Base-by-base conservation (phyloP, 768 basidiomycete genomes). In the Galerina marginata region DNA sequence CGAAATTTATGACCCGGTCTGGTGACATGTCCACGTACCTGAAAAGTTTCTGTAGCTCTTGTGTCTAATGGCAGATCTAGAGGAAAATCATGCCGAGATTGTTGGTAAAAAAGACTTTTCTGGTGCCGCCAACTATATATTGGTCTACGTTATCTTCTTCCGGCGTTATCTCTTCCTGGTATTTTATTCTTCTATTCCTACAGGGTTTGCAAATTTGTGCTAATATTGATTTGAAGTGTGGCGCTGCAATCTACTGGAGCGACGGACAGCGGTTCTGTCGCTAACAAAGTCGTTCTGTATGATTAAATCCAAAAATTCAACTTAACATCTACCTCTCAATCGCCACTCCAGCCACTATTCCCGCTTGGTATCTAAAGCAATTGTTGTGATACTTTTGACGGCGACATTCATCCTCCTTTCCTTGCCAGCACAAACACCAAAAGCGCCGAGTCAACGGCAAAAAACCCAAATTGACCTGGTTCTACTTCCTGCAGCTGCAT, bases 21-120 rank as follows among this genome's bases (percentile, higher is more conserved):
- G 69, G 72, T n/a, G 54, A 0, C 67, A 67, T 44, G 65, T 71
- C 2, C 55, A 59, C n/a, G 71, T 74, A 4, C 72, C 71, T 0
- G 60, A 65, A 7, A 37, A 59, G 9, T 74, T 74, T 37, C 56
- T 73, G 0, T 3, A 12, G 10, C 54, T 72, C 0, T 55, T 74
- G 2, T 74, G 71, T 43, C 71, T 69, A 29, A 69, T 67, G 69
- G 73, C 72, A 0, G 71, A 74, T n/a, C n/a, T n/a, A n/a, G n/a
- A n/a, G 47, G 47, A 56, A 10, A 69, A 67, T 10, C 44, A 50
- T 45, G 58, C 36, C 4, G 43, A 39, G 15, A 42, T 73, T 39
- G 58, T 50, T 15, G 68, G 72, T 57, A 16, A 36, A 54, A 48
- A 46, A 39, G 68, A 69, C 53, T 56, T 72, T 0, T 48, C 46